A percentile compares a stretch with the other conserved stretches of the same genome.
Conservation (phyloP, 192 early-diverging fungal species). For the Haplosporangium gracile region DNA sequence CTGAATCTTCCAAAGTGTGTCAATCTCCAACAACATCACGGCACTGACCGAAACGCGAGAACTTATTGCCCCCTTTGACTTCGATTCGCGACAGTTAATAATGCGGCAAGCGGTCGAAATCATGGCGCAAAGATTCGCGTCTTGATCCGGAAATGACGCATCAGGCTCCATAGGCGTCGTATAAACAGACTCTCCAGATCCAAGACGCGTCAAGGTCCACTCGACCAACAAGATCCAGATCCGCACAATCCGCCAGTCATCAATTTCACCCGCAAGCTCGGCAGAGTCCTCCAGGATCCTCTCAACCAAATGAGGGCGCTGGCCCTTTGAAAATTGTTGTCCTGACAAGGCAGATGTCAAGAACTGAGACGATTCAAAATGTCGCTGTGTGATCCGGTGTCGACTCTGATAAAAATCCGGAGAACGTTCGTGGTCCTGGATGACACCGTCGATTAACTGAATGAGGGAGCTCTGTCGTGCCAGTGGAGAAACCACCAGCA, state of each 20-base stretch:
- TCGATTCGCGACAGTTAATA: background rate
- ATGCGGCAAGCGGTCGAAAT: background rate
- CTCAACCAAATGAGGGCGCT: background rate
- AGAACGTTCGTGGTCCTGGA: background rate
- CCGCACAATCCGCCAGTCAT: slow-evolving; percentile 35
- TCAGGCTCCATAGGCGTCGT: background rate
- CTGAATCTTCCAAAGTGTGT: background rate
- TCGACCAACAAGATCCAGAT: slow-evolving; percentile 16
- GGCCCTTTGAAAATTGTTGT: background rate
- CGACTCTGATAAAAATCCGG: slow-evolving; percentile 12
- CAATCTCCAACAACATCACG: background rate
- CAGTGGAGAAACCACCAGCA: slow-evolving; percentile 8
- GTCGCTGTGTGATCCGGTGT: background rate
- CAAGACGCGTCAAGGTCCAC: background rate
- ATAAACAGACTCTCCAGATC: background rate
- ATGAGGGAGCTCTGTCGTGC: slow-evolving; percentile 15
- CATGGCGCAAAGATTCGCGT: background rate
- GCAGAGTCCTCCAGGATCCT: slow-evolving; percentile 21
- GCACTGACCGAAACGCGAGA: background rate
- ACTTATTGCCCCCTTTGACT: background rate
- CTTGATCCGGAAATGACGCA: background rate
- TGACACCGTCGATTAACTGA: slow-evolving; percentile 14
- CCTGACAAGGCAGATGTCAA: background rate
- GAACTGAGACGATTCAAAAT: slow-evolving; percentile 14
- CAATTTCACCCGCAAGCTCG: slow-evolving; percentile 26